A percentile compares a stretch with the other conserved stretches of the same genome.
Conservation (phyloP, 495 filamentous ascomycete genomes). For the Hypomontagnella monticulosa region DNA sequence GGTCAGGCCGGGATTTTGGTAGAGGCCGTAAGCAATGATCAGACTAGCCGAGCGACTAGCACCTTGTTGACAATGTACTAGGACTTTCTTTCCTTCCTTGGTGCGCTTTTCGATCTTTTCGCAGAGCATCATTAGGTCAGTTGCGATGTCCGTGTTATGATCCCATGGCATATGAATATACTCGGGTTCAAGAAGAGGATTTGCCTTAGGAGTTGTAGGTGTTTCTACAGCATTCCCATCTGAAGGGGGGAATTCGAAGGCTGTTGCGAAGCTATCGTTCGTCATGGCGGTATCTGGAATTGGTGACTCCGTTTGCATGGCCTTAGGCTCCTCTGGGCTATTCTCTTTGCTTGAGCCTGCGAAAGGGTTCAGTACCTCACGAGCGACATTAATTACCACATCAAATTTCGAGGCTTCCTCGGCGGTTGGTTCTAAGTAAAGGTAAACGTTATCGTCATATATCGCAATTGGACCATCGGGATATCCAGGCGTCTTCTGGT, state of each 20-base stretch:
- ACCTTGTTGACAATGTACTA: constrained; percentile 95
- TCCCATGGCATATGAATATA: constrained; percentile 98
- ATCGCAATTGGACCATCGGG: constrained; percentile 92
- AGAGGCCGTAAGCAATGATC: constrained; percentile 95
- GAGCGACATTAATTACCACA: constrained; percentile 93
- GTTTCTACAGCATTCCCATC: constrained; percentile 49
- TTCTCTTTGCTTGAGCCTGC: constrained; percentile 49
- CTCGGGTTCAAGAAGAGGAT: constrained; percentile 72
- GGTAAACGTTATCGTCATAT: constrained; percentile 89
- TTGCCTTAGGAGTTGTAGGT: constrained; percentile 68
- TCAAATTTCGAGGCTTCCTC: constrained; percentile 89
- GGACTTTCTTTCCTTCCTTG: constrained; percentile 81
- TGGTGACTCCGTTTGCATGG: constrained; percentile 42
- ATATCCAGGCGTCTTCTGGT: constrained; percentile 89
- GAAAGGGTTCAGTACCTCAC: constrained; percentile 93
- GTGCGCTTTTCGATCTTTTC: constrained; percentile 85
- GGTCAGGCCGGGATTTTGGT: constrained; percentile 83
- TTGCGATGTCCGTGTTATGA: constrained; percentile 94
- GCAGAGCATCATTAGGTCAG: constrained; percentile 85
- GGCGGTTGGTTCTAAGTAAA: constrained; percentile 89
- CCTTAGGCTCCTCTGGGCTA: constrained; percentile 47
- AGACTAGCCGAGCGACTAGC: constrained; percentile 96
- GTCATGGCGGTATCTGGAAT: constrained; percentile 77
- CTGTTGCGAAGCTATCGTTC: constrained; percentile 75
- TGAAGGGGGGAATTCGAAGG: constrained; percentile 65